Evolutionary conservation across 768 basidiomycete species (phyloP).

Genomic region (Naganishia kalamii): DNA sequence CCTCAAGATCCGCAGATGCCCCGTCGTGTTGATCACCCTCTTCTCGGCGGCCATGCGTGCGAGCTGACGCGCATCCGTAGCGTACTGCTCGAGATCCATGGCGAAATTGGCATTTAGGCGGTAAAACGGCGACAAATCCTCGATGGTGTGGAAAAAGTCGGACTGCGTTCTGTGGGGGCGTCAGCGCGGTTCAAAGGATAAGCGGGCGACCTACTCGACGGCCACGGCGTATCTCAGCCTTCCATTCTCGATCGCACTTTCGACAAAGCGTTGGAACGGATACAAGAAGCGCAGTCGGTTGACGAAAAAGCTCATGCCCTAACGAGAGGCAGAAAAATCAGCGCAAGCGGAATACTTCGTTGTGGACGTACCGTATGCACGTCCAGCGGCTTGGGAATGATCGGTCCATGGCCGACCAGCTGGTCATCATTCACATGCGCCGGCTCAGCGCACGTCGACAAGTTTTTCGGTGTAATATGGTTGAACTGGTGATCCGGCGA

Average conservation of each 20-base stretch:
- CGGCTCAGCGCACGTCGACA: not conserved
- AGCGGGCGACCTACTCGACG: not conserved
- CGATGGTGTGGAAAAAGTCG: constrained; percentile 16
- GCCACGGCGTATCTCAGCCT: constrained; percentile 15
- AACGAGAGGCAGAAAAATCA: too few relatives aligned
- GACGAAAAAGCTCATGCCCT: constrained; percentile 20
- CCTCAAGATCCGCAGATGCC: constrained; percentile 11
- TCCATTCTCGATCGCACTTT: constrained; percentile 1
- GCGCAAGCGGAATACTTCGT: too few relatives aligned
- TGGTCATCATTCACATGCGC: constrained; percentile 3
- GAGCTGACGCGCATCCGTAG: not conserved
- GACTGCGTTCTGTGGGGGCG: constrained; percentile 4
- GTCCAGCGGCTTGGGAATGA: constrained; percentile 1
- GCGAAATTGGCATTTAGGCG: not conserved
- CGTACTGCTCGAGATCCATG: constrained; percentile 3
- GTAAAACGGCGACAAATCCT: constrained; percentile 11
- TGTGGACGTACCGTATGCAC: constrained; percentile 6
- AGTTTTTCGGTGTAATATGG: not conserved
- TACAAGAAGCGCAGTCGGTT: constrained; percentile 16
- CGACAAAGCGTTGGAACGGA: constrained; percentile 15
- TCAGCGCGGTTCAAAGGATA: not conserved
- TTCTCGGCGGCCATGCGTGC: not conserved
- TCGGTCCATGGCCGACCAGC: constrained; percentile 2
- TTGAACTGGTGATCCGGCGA: constrained; percentile 10
- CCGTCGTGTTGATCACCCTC: not conserved